Conservation (phyloP, 2,329 filamentous ascomycete species). For the Acephala macrosclerotiorum region DNA sequence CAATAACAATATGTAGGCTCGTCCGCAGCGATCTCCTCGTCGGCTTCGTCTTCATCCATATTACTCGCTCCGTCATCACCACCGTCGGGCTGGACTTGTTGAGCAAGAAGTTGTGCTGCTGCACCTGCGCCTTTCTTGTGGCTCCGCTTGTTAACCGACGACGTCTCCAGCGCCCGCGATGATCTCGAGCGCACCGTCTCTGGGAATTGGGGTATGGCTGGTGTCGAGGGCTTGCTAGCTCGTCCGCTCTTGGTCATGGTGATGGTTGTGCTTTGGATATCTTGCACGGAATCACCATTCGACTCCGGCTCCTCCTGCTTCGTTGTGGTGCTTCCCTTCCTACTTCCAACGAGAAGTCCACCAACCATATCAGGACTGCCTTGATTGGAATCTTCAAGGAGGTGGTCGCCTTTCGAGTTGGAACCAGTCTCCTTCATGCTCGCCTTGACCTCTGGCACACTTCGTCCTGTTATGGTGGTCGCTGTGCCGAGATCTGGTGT, state of each 20-base stretch:
- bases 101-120: constrained; percentile 41
- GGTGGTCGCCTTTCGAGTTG: constrained; percentile 42
- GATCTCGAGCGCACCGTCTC: constrained; percentile 61
- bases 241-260: constrained; percentile 67
- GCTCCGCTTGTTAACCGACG: constrained; percentile 55
- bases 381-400: constrained; percentile 45
- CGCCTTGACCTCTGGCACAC: constrained; percentile 56
- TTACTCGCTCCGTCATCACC: constrained; percentile 55
- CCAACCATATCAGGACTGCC: constrained; percentile 42
- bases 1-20: constrained; percentile 83
- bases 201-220: constrained; percentile 65
- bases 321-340: constrained; percentile 52
- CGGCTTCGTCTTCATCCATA: constrained; percentile 56
- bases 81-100: constrained; percentile 50
- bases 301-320: constrained; percentile 58
- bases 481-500: constrained; percentile 43
- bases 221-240: constrained; percentile 72
- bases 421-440: constrained; percentile 57
- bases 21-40: constrained; percentile 70
- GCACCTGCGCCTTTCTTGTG: constrained; percentile 63
- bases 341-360: constrained; percentile 45
- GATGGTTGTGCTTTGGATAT: constrained; percentile 46
- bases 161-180: constrained; percentile 49
- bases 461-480: constrained; percentile 43
- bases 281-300: constrained; percentile 50